phyloP scores from a whole-genome alignment of 1,284 basidiomycete genomes.

The Trichosporon sp. region DNA sequence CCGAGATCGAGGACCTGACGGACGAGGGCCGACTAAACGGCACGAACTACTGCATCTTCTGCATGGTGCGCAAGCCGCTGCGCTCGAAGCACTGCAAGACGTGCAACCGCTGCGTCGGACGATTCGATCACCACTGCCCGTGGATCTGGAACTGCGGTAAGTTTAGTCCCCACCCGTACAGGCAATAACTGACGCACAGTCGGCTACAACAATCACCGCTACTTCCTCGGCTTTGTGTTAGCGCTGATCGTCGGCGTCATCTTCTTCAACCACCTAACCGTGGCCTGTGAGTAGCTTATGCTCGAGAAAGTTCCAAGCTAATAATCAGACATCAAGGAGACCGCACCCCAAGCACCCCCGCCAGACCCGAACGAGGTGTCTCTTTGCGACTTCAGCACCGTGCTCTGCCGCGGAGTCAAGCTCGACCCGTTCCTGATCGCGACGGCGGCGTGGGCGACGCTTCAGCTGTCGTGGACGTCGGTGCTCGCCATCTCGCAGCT shows the following conservation, averaged over 20 bases:
- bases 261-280: constrained; percentile 74
- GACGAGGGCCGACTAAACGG: constrained; percentile 84
- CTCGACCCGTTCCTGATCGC: constrained; percentile 79
- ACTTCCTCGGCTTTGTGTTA: constrained; percentile 84
- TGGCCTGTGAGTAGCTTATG: constrained; percentile 59
- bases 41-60: constrained; percentile 90
- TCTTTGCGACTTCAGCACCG: constrained; percentile 60
- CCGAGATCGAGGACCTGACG: constrained; percentile 82
- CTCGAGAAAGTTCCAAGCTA: not conserved
- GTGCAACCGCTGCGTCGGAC: constrained; percentile 82
- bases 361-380: constrained; percentile 46
- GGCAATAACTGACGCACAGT: constrained; percentile 53
- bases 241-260: constrained; percentile 75
- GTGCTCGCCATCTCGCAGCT: constrained; percentile 78
- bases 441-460: constrained; percentile 72
- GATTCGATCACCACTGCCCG: constrained; percentile 93
- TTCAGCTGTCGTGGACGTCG: constrained; percentile 89
- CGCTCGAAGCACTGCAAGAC: constrained; percentile 92
- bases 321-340: constrained; percentile 43
- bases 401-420: constrained; percentile 60
- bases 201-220: constrained; percentile 89
- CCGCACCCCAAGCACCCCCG: constrained; percentile 48
- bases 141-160: constrained; percentile 99
- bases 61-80: constrained; percentile 85
- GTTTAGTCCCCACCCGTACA: constrained; percentile 30